Base-by-base conservation (phyloP, 2,329 filamentous ascomycete genomes). In the Epichloe aotearoae region DNA sequence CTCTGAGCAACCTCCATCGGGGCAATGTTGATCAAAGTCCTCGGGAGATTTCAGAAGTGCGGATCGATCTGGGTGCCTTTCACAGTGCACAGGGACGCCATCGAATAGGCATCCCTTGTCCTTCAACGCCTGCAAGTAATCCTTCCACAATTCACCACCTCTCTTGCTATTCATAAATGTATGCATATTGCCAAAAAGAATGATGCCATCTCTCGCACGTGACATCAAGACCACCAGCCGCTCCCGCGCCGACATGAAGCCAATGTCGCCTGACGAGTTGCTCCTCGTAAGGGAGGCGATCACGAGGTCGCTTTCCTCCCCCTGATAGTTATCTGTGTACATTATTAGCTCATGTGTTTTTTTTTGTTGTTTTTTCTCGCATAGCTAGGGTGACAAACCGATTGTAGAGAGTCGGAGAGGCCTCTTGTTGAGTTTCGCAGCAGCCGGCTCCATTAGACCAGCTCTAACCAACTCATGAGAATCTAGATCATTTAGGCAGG, bases 251-350 rank as follows among this genome's bases (percentile, higher is more conserved):
- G 68, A 60, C 71, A 89, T 80, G 61, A 89, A 89, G 0, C 86
- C 85, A 33, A 88, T 85, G 1, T 88, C 80, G 0, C 77, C 75
- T 0, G 60, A 59, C 0, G 58, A 52, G 54, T 89, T 89, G 61
- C 83, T 84, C 4, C 86, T 69, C 0, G 83, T 86, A 11, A 89
- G 62, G 0, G 81, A 84, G 0, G 70, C 77, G 7, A 90, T 75
- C 0, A 88, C 80, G 15, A 90, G 83, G 1, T 88, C 79, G 38
- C 78, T 81, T 55, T 90, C 85, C 58, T 89, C 85, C 85, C 86
- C 84, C 61, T 89, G 86, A 52, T 85, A 90, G 54, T 89, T 89
- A 54, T 89, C 84, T 83, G 19, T 2, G 3, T 0, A 7, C 5
- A 3, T 36, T 2, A 19, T 42, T 12, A 42, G 40, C 20, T 30